Evolutionary conservation across 2,329 filamentous ascomycete species (phyloP), one percentile per base, ranked within the genome.

Genomic region (Talaromyces sp.): DNA sequence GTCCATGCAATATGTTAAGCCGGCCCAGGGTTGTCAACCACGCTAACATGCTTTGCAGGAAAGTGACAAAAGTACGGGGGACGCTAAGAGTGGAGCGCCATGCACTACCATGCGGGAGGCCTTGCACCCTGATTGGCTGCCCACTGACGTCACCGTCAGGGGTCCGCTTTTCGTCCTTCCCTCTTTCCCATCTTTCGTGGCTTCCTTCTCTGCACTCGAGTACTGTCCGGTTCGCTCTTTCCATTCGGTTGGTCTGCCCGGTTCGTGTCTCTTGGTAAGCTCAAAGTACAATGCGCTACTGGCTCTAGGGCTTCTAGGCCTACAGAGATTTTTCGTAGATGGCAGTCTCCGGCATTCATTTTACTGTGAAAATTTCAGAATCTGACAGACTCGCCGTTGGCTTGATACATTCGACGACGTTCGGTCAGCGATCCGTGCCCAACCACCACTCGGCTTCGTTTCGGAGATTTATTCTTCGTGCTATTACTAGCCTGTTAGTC

Each of bases 121-220:
- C 13, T 16, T 3, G 7, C 2, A 11, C 58, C 31, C 33, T 61
- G 59, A 61, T 61, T 61, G 59, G 59, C 59, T 61, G 59, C 5
- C 10, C 6, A 2, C 4, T 58, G 56, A 58, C 56, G 56, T 58
- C 56, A 58, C 56, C n/a, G 56, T 8, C 56, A 58, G 35, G 35
- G 35, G 19, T 11, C 54, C 54, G 54, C 54, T 58, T 24, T 41
- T 9, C 52, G 13, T 37, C 33, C 41, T 16, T 24, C 24, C n/a
- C 16, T 24, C 16, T 54, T 11, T 52, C 47, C 19, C 24, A 8
- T 24, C 19, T 39, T 39, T 39, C 37, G 11, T 39, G 1, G 5
- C 37, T 14, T 39, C 37, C 13, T 16, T 39, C 10, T 14, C 37
- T 39, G 1, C 5, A 13, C 37, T 39, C 13, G 1, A 19, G 5